These are phyloP conservation scores for Vitis rupestris DNA, from an alignment of 164 flowering plant genomes.

Conservation along the genomic window DNA sequence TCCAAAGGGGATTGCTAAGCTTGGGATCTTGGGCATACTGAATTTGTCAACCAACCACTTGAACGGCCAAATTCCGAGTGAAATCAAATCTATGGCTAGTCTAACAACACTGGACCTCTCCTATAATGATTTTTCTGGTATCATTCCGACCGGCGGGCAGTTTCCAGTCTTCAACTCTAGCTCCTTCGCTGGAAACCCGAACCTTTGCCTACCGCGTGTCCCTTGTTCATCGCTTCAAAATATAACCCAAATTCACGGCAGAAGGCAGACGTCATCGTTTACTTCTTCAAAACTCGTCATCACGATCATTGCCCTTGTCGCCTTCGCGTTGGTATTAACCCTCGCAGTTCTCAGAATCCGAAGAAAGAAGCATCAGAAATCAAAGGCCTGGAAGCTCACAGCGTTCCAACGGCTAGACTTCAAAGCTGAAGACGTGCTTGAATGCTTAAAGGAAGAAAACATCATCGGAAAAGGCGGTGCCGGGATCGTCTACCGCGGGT, in stretches of 20 bases:
- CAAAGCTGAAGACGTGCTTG: constrained; percentile 73
- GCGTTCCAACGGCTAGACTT: constrained; percentile 73
- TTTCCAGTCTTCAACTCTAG: constrained; percentile 56
- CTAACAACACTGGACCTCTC: constrained; percentile 72
- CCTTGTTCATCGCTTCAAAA: constrained; percentile 24
- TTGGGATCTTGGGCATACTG: constrained; percentile 41
- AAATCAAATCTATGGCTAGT: constrained; percentile 57
- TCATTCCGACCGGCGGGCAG: constrained; percentile 62
- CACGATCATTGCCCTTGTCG: constrained; percentile 17
- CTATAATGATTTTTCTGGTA: constrained; percentile 59
- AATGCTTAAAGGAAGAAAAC: constrained; percentile 84
- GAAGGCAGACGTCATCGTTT: background rate
- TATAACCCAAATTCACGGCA: background rate
- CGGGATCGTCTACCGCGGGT: constrained; percentile 87
- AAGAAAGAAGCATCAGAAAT: constrained; percentile 30
- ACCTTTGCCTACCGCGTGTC: constrained; percentile 45
- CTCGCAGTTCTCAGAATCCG: constrained; percentile 16
- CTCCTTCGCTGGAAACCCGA: constrained; percentile 67
- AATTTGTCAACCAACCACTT: constrained; percentile 64
- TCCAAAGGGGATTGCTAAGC: constrained; percentile 38
- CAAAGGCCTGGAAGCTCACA: constrained; percentile 72
- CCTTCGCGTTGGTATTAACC: constrained; percentile 13
- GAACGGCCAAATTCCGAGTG: constrained; percentile 58
- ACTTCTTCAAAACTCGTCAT: constrained; percentile 26
- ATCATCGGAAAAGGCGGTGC: constrained; percentile 94